Conservation (phyloP, 2,329 filamentous ascomycete genomes). For the Exophiala dermatitidis region DNA sequence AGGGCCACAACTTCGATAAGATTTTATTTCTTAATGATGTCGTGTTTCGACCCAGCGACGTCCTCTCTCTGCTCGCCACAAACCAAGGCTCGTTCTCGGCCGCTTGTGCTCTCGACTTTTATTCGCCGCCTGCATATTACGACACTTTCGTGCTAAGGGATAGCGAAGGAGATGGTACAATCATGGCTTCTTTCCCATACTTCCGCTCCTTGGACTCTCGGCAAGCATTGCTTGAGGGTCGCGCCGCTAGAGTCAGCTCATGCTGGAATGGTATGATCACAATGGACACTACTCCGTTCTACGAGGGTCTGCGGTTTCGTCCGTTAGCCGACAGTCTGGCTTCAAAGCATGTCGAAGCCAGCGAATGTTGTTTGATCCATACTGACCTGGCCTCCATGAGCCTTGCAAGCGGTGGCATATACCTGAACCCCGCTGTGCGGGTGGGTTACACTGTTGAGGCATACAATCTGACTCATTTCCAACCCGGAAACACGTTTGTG, state of each 20-base stretch:
- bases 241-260: constrained; percentile 52
- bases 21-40: constrained; percentile 52
- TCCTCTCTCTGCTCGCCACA: constrained; percentile 52
- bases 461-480: constrained; percentile 35
- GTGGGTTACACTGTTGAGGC: constrained; percentile 34
- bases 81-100: constrained; percentile 55
- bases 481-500: constrained; percentile 38
- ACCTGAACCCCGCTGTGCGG: constrained; percentile 36
- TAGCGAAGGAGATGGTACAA: constrained; percentile 54
- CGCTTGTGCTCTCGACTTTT: constrained; percentile 65
- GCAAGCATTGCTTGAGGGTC: constrained; percentile 46
- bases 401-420: constrained; percentile 30
- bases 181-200: constrained; percentile 62
- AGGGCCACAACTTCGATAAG: constrained; percentile 51
- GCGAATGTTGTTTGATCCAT: constrained; percentile 63
- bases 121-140: constrained; percentile 59
- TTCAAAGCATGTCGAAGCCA: constrained; percentile 54
- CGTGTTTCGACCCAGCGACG: constrained; percentile 46
- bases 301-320: constrained; percentile 53
- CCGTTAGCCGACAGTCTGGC: constrained; percentile 57
- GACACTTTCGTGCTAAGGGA: constrained; percentile 68
- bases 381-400: constrained; percentile 33
- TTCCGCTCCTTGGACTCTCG: constrained; percentile 47
- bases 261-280: constrained; percentile 60
- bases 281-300: constrained; percentile 49